Evolutionary conservation across 2,329 filamentous ascomycete species (phyloP).

Genomic region (Ascochyta clinopodiicola): DNA sequence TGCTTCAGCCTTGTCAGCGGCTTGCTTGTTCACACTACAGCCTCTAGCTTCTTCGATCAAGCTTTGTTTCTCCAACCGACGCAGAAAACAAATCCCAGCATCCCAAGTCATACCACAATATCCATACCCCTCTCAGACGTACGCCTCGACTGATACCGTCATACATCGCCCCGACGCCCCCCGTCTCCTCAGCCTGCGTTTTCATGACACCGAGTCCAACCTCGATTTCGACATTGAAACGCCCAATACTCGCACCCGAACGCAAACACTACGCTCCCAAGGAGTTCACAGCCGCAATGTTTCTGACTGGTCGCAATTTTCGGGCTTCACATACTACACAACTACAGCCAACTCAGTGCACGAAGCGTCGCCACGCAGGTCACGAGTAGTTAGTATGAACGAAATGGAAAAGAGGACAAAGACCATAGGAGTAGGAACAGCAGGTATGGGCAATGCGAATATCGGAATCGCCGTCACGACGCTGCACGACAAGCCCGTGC

Average conservation of each 20-base stretch:
- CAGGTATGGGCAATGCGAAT: background rate
- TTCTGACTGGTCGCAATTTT: conserved; percentile 31
- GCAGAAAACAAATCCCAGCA: background rate
- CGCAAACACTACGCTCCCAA: conserved; percentile 16
- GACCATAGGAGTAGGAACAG: background rate
- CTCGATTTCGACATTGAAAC: conserved; percentile 38
- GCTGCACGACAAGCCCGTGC: background rate
- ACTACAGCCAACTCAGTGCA: background rate
- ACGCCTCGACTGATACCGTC: conserved; percentile 22
- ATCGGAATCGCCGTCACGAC: conserved; percentile 6
- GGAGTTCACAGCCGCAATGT: conserved; percentile 22
- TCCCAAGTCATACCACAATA: background rate
- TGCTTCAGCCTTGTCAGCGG: background rate
- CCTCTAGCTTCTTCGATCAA: background rate
- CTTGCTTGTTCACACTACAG: background rate
- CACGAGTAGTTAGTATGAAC: conserved; percentile 1
- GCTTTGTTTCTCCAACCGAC: background rate
- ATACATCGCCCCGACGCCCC: conserved; percentile 21
- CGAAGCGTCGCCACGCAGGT: background rate
- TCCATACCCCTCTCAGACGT: conserved; percentile 2
- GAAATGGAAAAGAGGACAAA: conserved; percentile 3
- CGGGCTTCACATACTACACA: conserved; percentile 25
- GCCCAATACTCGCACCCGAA: conserved; percentile 19
- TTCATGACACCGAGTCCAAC: conserved; percentile 33
- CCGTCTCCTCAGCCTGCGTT: conserved; percentile 22